Evolutionary conservation across 441 rosid species (phyloP).

Genomic region (Raphanus hybrid): DNA sequence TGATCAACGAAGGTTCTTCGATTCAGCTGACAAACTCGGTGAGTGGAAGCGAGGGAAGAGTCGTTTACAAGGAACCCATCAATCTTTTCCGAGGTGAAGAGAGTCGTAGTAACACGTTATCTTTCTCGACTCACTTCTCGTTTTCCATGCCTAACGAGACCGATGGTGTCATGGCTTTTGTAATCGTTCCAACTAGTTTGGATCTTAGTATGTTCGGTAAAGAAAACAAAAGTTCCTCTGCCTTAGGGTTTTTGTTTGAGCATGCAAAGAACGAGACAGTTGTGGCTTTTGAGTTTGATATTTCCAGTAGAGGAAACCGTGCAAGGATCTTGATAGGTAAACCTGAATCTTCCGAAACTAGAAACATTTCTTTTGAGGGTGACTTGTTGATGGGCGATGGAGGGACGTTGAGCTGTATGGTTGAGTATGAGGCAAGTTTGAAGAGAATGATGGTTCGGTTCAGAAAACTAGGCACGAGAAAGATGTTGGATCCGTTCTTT

Average conservation of each 20-base stretch:
- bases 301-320: constrained; percentile 26
- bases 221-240: constrained; percentile 53
- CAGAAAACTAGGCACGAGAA: constrained; percentile 48
- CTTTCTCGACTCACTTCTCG: constrained; percentile 74
- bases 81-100: constrained; percentile 68
- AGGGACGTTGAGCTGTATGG: constrained; percentile 47
- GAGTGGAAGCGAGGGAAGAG: constrained; percentile 61
- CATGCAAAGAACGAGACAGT: constrained; percentile 25
- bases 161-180: constrained; percentile 70
- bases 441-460: constrained; percentile 72
- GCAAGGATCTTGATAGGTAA: constrained; percentile 40
- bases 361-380: constrained; percentile 33
- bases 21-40: constrained; percentile 66
- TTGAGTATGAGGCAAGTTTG: constrained; percentile 72
- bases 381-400: constrained; percentile 32
- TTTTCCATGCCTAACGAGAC: constrained; percentile 57
- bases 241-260: constrained; percentile 30
- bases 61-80: constrained; percentile 71
- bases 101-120: constrained; percentile 37
- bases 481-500: constrained; percentile 65
- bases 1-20: constrained; percentile 48
- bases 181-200: constrained; percentile 61
- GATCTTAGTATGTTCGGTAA: constrained; percentile 39
- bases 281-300: constrained; percentile 38
- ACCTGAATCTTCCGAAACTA: constrained; percentile 26